Conservation (phyloP, 768 basidiomycete genomes). For the Suillus alpinus region DNA sequence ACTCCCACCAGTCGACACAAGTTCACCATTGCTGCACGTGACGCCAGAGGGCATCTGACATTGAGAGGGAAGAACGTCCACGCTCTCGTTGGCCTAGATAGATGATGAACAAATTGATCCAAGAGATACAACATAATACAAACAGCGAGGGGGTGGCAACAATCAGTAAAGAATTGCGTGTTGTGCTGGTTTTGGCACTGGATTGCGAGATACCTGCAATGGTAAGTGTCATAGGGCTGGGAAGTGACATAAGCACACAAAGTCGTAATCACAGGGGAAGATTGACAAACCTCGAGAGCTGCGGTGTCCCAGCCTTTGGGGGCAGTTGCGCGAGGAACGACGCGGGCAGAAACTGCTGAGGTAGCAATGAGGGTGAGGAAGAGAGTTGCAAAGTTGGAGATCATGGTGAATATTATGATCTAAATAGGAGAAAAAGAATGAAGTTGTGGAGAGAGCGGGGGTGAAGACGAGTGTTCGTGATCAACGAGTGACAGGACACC, state of each 20-base stretch:
- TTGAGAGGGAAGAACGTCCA: slow-evolving; percentile 45
- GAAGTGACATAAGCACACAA: slow-evolving; percentile 4
- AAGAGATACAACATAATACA: slow-evolving; percentile 8
- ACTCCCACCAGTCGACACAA: slow-evolving; percentile 19
- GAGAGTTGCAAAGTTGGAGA: slow-evolving; percentile 35
- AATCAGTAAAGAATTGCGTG: slow-evolving; percentile 57
- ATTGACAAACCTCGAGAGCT: slow-evolving; percentile 41
- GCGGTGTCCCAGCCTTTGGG: slow-evolving; percentile 44
- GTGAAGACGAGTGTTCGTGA: slow-evolving; percentile 24
- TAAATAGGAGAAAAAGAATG: slow-evolving; percentile 25
- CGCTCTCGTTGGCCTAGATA: slow-evolving; percentile 49
- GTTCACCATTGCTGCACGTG: slow-evolving; percentile 17
- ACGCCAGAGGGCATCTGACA: slow-evolving; percentile 45
- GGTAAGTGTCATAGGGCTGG: slow-evolving; percentile 54
- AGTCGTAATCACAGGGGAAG: slow-evolving; percentile 1
- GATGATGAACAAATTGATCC: slow-evolving; percentile 1
- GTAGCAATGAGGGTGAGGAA: slow-evolving; percentile 44
- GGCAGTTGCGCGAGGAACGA: slow-evolving; percentile 33
- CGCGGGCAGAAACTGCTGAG: slow-evolving; percentile 30
- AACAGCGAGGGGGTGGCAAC: slow-evolving; percentile 72
- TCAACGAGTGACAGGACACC: slow-evolving; percentile 3
- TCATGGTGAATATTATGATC: slow-evolving; percentile 27
- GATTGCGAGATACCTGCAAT: slow-evolving; percentile 59
- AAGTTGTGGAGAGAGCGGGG: slow-evolving; percentile 17
- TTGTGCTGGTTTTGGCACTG: slow-evolving; percentile 47